Conservation (phyloP, 306 rosid species). For the Ammopiptanthus mongolicus region DNA sequence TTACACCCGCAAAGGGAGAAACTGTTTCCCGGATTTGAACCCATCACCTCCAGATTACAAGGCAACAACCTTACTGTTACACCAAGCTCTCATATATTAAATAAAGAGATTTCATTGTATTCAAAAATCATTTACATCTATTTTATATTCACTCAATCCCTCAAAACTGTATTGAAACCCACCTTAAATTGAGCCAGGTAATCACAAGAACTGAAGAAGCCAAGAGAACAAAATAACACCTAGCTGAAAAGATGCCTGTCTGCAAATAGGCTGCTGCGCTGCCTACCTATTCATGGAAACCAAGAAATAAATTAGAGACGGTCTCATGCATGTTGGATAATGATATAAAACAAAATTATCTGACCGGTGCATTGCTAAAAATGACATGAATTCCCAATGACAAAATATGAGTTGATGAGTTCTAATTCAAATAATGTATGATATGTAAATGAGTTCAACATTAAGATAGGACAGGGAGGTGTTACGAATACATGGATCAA, state of each 20-base stretch:
- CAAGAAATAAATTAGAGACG: background rate
- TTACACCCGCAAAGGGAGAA: no score
- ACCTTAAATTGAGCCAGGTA: conserved; percentile 90
- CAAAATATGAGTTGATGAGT: background rate
- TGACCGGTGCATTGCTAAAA: background rate
- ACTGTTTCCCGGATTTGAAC: no score
- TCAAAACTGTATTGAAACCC: background rate
- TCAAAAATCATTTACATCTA: background rate
- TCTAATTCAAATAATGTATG: background rate
- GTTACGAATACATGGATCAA: no score
- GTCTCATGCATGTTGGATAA: background rate
- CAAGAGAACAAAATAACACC: conserved; percentile 51
- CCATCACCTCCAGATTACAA: no score
- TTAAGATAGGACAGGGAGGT: background rate
- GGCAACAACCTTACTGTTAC: no score
- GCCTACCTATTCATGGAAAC: conserved; percentile 50
- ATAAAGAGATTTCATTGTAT: background rate
- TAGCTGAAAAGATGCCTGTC: conserved; percentile 58
- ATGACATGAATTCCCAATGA: background rate
- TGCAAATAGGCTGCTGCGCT: conserved; percentile 79
- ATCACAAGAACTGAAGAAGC: conserved; percentile 75
- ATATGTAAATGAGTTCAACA: background rate
- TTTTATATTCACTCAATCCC: conserved; percentile 5
- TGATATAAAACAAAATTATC: background rate
- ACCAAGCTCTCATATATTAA: no score